Evolutionary conservation across 1,284 basidiomycete genomes (phyloP).

Genomic region (Trichosporon coremiiforme): DNA sequence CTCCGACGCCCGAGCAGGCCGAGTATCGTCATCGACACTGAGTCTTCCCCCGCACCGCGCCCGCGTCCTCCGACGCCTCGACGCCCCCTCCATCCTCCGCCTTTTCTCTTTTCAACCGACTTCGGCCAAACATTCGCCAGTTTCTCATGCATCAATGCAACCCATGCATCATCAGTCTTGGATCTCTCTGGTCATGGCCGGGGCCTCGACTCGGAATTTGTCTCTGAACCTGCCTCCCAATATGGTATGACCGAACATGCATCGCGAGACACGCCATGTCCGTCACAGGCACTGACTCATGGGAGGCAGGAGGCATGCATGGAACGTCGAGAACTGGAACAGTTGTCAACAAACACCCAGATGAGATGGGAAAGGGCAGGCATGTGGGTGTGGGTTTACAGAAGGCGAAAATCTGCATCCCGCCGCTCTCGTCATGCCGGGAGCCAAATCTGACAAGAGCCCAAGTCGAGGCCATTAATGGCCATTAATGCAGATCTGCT

Average conservation of each 20-base stretch:
- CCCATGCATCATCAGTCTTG: no score
- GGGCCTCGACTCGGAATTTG: background rate
- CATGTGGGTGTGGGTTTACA: background rate
- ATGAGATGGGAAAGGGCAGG: background rate
- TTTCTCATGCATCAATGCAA: background rate
- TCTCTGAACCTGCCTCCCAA: no score
- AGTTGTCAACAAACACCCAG: no score
- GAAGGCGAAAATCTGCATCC: background rate
- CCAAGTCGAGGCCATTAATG: no score
- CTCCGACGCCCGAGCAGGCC: background rate
- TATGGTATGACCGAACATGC: background rate
- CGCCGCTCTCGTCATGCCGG: background rate
- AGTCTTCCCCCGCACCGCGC: background rate
- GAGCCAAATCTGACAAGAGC: background rate
- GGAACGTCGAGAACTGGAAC: no score
- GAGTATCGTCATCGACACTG: constrained; percentile 4
- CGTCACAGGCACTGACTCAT: background rate
- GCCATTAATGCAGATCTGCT: no score
- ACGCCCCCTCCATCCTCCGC: no score
- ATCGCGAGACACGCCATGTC: background rate
- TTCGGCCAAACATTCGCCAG: background rate
- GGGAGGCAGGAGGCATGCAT: background rate
- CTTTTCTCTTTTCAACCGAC: no score
- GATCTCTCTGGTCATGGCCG: background rate
- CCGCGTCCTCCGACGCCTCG: background rate